Percentiles rank a stretch among this genome's conserved stretches.
Evolutionary conservation across 805 yeast genomes (phyloP).

Genomic region (Candida tammaniensis): DNA sequence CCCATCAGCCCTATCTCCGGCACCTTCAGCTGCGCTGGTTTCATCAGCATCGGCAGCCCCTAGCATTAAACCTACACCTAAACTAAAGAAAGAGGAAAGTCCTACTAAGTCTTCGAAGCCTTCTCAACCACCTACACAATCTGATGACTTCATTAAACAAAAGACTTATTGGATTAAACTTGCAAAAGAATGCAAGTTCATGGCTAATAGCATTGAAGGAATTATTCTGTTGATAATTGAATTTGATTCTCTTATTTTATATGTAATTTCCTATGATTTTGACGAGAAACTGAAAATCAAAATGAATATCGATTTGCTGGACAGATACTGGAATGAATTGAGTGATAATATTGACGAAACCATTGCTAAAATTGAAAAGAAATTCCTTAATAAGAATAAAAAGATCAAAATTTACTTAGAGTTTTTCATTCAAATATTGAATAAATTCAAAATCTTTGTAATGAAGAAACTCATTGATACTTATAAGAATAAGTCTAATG

Average conservation of each 20-base stretch:
- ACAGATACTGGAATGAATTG: constrained; percentile 27
- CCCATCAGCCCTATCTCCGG: too few relatives aligned
- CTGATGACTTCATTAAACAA: constrained; percentile 1
- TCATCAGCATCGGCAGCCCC: too few relatives aligned
- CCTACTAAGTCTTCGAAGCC: too few relatives aligned
- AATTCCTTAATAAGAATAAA: constrained; percentile 5
- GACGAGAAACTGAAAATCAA: constrained; percentile 30
- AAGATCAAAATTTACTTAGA: constrained; percentile 5
- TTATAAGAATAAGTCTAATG: constrained; percentile 16
- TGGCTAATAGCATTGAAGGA: constrained; percentile 17
- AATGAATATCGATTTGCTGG: constrained; percentile 25
- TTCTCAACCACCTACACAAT: too few relatives aligned
- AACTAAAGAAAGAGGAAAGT: too few relatives aligned
- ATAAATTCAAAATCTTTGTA: constrained; percentile 26
- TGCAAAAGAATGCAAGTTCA: constrained; percentile 18
- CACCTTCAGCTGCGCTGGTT: too few relatives aligned
- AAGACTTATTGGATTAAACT: constrained; percentile 20
- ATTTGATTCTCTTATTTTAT: constrained; percentile 26
- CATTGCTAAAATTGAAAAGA: constrained; percentile 13
- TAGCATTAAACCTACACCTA: too few relatives aligned
- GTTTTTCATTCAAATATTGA: constrained; percentile 20
- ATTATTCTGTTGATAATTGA: constrained; percentile 21
- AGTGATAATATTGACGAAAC: constrained; percentile 18
- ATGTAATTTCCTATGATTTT: constrained; percentile 26
- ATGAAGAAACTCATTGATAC: constrained; percentile 30